Evolutionary conservation across 2,329 filamentous ascomycete species (phyloP).

Genomic region (Curvularia spicifera): DNA sequence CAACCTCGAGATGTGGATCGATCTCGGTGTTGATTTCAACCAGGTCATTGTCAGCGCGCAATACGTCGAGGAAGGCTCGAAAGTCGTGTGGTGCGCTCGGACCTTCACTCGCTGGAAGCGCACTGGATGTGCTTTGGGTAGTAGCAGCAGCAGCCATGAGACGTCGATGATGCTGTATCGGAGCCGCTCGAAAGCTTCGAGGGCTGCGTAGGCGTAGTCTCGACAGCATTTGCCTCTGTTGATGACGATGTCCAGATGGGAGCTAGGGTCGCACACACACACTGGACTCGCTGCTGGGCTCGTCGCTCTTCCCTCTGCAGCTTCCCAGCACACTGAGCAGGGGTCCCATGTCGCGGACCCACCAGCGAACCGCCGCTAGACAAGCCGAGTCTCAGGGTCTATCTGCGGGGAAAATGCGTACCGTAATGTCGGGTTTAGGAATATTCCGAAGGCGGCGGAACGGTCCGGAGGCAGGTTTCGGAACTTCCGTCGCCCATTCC

Average conservation of each 20-base stretch:
- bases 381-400: background rate
- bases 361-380: background rate
- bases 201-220: background rate
- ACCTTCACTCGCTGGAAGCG: background rate
- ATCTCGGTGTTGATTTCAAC: constrained; percentile 1
- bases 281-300: background rate
- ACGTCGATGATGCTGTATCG: constrained; percentile 1
- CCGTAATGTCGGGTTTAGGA: background rate
- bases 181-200: background rate
- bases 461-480: background rate
- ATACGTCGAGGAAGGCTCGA: constrained; percentile 2
- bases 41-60: constrained; percentile 1
- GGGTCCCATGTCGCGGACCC: background rate
- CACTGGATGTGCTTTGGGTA: background rate
- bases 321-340: background rate
- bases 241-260: background rate
- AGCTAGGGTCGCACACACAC: background rate
- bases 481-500: constrained; percentile 1
- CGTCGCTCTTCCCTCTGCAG: background rate
- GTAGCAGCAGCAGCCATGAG: background rate
- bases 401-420: background rate
- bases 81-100: background rate
- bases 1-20: constrained; percentile 1
- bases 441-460: background rate
- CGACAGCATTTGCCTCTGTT: background rate